These are phyloP conservation scores for Boletellus emodensis DNA, from an alignment of 768 basidiomycete genomes.

Conservation along the genomic window DNA sequence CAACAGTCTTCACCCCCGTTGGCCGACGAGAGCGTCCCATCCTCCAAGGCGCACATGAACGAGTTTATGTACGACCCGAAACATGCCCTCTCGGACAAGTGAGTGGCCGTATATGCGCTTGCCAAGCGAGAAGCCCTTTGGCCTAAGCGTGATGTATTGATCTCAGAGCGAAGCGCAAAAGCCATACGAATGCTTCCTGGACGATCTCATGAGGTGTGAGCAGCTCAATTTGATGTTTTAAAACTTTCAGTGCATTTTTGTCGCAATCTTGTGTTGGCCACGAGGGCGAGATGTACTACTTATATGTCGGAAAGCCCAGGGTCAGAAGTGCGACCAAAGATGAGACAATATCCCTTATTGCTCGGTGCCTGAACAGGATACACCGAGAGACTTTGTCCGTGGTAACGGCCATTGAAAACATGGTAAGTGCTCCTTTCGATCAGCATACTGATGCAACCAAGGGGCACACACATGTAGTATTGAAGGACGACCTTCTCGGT, in stretches of 20 bases:
- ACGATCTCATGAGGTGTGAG: conserved; percentile 77
- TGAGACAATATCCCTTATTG: conserved; percentile 60
- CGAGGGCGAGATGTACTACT: background rate
- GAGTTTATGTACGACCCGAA: conserved; percentile 56
- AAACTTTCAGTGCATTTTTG: conserved; percentile 74
- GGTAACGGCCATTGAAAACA: conserved; percentile 74
- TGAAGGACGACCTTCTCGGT: conserved; percentile 65
- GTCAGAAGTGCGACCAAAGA: conserved; percentile 62
- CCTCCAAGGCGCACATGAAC: conserved; percentile 60
- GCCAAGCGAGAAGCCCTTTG: too few species aligned
- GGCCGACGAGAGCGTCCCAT: conserved; percentile 43
- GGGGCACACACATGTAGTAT: conserved; percentile 65
- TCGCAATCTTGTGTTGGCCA: background rate
- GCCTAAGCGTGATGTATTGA: background rate
- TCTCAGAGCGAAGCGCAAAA: conserved; percentile 60
- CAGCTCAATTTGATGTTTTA: conserved; percentile 67
- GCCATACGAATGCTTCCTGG: conserved; percentile 75
- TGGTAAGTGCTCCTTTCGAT: conserved; percentile 44
- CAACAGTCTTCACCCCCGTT: conserved; percentile 68
- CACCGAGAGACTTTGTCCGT: conserved; percentile 59
- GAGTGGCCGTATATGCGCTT: conserved; percentile 23
- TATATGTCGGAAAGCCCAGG: conserved; percentile 54
- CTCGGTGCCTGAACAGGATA: conserved; percentile 68
- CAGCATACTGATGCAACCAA: background rate
- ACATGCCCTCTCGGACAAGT: conserved; percentile 70